phyloP scores from a whole-genome alignment of 2,329 filamentous ascomycete species.

The Microcyclospora pomicola region DNA sequence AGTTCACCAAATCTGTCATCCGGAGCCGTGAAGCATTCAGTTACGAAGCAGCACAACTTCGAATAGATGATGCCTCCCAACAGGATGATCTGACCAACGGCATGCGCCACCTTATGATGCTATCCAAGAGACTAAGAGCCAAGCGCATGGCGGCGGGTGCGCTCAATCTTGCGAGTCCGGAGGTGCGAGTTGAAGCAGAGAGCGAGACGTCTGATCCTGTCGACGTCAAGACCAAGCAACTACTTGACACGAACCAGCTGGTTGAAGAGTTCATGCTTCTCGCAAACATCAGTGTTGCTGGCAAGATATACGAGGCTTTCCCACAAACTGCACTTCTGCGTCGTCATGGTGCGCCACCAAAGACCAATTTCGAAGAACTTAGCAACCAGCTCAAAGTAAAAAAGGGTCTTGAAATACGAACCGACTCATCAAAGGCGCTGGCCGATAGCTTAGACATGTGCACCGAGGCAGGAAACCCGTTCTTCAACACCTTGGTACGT shows the following conservation, averaged over 20 bases:
- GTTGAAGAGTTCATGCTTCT: constrained; percentile 99
- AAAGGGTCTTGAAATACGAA: constrained; percentile 62
- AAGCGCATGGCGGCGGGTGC: constrained; percentile 95
- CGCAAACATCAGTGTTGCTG: constrained; percentile 88
- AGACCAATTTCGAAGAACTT: constrained; percentile 93
- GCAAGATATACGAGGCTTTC: constrained; percentile 80
- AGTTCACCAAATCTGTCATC: constrained; percentile 96
- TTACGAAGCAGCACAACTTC: constrained; percentile 88
- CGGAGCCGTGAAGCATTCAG: constrained; percentile 92
- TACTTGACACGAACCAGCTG: constrained; percentile 89
- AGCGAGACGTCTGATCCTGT: constrained; percentile 92
- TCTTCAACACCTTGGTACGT: constrained; percentile 96
- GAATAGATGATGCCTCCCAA: constrained; percentile 80
- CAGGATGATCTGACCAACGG: constrained; percentile 79
- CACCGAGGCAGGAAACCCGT: constrained; percentile 65
- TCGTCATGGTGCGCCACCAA: constrained; percentile 81
- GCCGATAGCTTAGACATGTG: constrained; percentile 84
- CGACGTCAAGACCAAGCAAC: constrained; percentile 88
- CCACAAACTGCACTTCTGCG: constrained; percentile 90
- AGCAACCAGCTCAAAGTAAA: constrained; percentile 82
- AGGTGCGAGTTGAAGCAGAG: constrained; percentile 90
- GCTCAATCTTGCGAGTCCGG: constrained; percentile 89
- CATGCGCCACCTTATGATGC: constrained; percentile 72
- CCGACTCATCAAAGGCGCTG: constrained; percentile 81
- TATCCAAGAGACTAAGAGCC: constrained; percentile 86